A percentile compares a stretch with the other conserved stretches of the same genome.
Evolutionary conservation across 331 rosid species (phyloP).

Genomic region (Malus hybrid): DNA sequence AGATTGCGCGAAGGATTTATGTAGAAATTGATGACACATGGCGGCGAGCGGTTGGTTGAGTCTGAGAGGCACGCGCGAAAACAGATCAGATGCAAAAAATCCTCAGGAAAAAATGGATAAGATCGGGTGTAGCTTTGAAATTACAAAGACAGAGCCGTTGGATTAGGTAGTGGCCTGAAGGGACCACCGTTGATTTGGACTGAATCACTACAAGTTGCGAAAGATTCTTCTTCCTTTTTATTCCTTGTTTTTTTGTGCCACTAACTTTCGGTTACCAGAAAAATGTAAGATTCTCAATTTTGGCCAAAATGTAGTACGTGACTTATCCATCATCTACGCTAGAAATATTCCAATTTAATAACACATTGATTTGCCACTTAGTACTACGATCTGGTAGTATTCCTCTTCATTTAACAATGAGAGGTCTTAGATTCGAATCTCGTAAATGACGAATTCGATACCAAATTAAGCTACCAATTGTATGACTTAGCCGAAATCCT

Average conservation of each 20-base stretch:
- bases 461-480: too few species aligned
- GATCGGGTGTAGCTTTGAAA: neutral
- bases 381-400: too few species aligned
- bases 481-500: too few species aligned
- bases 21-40: neutral
- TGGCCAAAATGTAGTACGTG: neutral
- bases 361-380: too few species aligned
- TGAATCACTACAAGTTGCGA: neutral
- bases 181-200: neutral
- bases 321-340: too few species aligned
- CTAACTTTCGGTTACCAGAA: too few species aligned
- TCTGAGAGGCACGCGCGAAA: neutral
- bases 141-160: neutral
- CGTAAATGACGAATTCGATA: too few species aligned
- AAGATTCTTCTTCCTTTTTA: neutral
- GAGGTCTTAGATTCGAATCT: too few species aligned
- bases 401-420: too few species aligned
- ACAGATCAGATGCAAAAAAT: neutral
- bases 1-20: neutral
- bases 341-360: too few species aligned
- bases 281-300: too few species aligned
- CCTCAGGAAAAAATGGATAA: neutral
- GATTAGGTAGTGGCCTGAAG: neutral
- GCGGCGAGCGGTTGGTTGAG: neutral
- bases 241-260: neutral